phyloP scores from a whole-genome alignment of 331 rosid species.

The Quercus phellos region DNA sequence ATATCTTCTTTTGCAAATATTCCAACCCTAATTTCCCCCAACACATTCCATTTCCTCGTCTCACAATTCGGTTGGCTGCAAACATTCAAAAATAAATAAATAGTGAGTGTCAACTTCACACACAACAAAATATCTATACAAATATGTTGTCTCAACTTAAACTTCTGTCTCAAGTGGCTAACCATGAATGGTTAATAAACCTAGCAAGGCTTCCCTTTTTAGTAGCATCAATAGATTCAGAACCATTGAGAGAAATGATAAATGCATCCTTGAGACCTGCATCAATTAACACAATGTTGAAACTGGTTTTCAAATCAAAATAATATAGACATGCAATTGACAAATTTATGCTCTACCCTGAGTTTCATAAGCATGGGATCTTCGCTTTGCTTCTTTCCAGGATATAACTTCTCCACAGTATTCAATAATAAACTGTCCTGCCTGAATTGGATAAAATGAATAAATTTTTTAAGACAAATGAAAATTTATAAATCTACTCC shows the following conservation, averaged over 20 bases:
- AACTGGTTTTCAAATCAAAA: conserved; percentile 18
- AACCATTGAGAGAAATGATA: conserved; percentile 81
- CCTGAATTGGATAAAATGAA: conserved; percentile 41
- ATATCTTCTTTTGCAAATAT: conserved; percentile 91
- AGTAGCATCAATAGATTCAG: conserved; percentile 95
- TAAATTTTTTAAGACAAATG: neutral
- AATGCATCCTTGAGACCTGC: conserved; percentile 91
- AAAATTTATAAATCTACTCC: neutral
- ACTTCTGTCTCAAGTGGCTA: conserved; percentile 33
- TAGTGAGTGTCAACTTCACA: conserved; percentile 30
- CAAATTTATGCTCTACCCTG: conserved; percentile 51
- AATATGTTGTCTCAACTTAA: conserved; percentile 5
- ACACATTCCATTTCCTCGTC: conserved; percentile 93
- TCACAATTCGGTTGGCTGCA: conserved; percentile 95
- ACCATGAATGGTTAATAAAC: conserved; percentile 98
- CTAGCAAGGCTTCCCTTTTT: conserved; percentile 91
- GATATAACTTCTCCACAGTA: conserved; percentile 97
- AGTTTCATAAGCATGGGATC: conserved; percentile 80
- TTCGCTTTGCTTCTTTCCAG: conserved; percentile 90
- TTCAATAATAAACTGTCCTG: conserved; percentile 77
- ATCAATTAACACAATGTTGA: conserved; percentile 24
- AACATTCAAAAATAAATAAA: conserved; percentile 24
- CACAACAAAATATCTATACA: neutral
- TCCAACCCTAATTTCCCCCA: conserved; percentile 97
- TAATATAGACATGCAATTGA: neutral